Base-by-base conservation (phyloP, 2,329 filamentous ascomycete species). In the Didymella segeticola region DNA sequence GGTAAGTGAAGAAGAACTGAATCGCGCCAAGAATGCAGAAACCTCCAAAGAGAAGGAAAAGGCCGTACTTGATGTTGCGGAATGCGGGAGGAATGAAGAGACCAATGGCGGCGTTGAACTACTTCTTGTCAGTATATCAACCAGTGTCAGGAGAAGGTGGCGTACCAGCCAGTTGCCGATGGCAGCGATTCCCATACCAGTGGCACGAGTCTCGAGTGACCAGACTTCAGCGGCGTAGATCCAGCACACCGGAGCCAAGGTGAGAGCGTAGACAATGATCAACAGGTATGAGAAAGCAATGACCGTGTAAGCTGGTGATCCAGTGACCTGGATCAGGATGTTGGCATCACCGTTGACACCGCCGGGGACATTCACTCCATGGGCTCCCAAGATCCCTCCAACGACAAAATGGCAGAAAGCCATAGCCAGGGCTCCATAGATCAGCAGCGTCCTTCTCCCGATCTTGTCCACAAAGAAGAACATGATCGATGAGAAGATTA, bases 211-310 rank as follows among this genome's bases (percentile, higher is more conserved):
- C 54, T 84, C 82, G 2, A 87, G 77, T 0, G 83, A 84, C 81
- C 83, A 87, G 2, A 87, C 82, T 70, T 89, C 86, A 14, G 84
- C 83, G 0, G 83, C 82, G 61, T 89, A 89, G 37, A 88, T 81
- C 86, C 86, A 88, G 47, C 81, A 83, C 3, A 86, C 82, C 0
- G 85, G 85, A 0, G 84, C 86, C 15, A 86, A 79, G 0, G 85
- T 88, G n/a, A 87, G 75, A 1, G 83, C 82, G 66, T 88, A 88
- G 58, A 86, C 77, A 61, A 87, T 79, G 63, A 87, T 83, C 53
- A 88, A 79, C 14, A 88, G 78, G 67, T 87, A 88, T 43, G 81
- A 85, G 63, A 88, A 87, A 17, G 83, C 83, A 58, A 89, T 89
- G 48, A 89, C 83, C 2, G 82, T 82, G 64, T 87, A 80, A 17